These are phyloP conservation scores for Emmonsiellopsis sp. DNA, from an alignment of 2,329 filamentous ascomycete species.

Conservation along the genomic window DNA sequence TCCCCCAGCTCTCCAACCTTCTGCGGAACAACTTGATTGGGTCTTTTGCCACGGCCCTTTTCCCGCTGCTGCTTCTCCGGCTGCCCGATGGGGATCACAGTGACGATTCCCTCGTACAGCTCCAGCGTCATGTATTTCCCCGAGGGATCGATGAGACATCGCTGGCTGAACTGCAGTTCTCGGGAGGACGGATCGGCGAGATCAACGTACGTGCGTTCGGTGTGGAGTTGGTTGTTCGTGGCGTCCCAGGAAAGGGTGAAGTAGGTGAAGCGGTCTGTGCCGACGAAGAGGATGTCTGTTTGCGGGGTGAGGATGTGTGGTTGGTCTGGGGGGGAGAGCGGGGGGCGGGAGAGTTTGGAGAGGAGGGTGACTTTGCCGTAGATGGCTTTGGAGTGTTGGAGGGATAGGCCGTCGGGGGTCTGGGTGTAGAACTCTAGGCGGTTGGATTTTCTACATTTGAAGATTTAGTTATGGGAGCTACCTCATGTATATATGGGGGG, in stretches of 20 bases:
- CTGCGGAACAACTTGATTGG: slow-evolving; percentile 18
- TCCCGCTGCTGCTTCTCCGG: slow-evolving; percentile 22
- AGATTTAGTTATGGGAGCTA: too few species aligned
- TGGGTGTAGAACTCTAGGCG: slow-evolving; percentile 74
- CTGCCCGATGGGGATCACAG: slow-evolving; percentile 50
- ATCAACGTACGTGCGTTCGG: slow-evolving; percentile 50
- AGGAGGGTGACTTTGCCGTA: slow-evolving; percentile 84
- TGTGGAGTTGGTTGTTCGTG: slow-evolving; percentile 42
- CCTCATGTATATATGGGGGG: too few species aligned
- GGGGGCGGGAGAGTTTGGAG: slow-evolving; percentile 54
- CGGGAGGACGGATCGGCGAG: slow-evolving; percentile 52
- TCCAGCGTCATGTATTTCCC: slow-evolving; percentile 59
- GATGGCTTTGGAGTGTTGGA: slow-evolving; percentile 61
- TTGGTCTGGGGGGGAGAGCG: slow-evolving; percentile 57
- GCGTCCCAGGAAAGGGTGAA: slow-evolving; percentile 81
- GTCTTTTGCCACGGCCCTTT: slow-evolving; percentile 10
- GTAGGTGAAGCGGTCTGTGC: slow-evolving; percentile 81
- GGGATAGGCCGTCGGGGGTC: slow-evolving; percentile 48
- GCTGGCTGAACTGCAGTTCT: slow-evolving; percentile 72
- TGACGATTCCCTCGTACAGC: slow-evolving; percentile 59
- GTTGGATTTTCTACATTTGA: slow-evolving; percentile 59
- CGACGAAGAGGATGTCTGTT: slow-evolving; percentile 82
- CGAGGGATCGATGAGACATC: slow-evolving; percentile 74
- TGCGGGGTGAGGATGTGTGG: slow-evolving; percentile 48
- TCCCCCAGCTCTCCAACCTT: slow-evolving; percentile 47